Base-by-base conservation (phyloP, 352 stramenopile genomes). In the Hyaloperonospora brassicae region DNA sequence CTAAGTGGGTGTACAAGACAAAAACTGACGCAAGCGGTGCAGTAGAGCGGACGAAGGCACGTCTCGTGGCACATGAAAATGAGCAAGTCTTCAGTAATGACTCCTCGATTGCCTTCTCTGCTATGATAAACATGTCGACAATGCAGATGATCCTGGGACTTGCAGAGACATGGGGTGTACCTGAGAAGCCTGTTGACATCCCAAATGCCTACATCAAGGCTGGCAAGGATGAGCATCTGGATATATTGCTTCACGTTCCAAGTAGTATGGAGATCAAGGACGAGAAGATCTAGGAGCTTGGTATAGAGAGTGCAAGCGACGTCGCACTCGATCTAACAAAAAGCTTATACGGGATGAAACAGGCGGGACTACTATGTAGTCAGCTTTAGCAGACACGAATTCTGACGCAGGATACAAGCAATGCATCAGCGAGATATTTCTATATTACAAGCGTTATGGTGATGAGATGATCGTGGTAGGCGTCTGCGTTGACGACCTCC, bases 181-280 rank as follows among this genome's bases (percentile, higher is more conserved):
- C 42, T 3, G 52, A 55, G 0, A 53, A 45, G 9, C 69, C 73
- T 34, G 55, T 62, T 7, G 59, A 71, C 13, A 45, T 71, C 0
- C 53, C 56, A 1, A 71, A 61, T 12, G 69, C 62, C 0, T 78
- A 70, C 25, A 42, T 70, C 0, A 68, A 70, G 41, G 54, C 54
- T 0, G 44, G 50, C 2, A 55, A 59, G 5, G 59, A 74, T 17
- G 27, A 52, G 0, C 24, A 49, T 4, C 12, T 64, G 1, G 46
- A 58, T 2, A 74, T 71, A n/a, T 53, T 0, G 31, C 44, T 1
- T 61, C 69, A 14, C n/a, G 14, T 42, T 13, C n/a, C 36, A 7
- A 39, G 12, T 7, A 2, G 36, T 5, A 42, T 42, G 36, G 2
- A 42, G n/a, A 42, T 42, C 5, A 21, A 21, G 11, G 36, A 39